These are phyloP conservation scores for Emergomyces africanus DNA, from an alignment of 2,329 filamentous ascomycete species.

Conservation along the genomic window DNA sequence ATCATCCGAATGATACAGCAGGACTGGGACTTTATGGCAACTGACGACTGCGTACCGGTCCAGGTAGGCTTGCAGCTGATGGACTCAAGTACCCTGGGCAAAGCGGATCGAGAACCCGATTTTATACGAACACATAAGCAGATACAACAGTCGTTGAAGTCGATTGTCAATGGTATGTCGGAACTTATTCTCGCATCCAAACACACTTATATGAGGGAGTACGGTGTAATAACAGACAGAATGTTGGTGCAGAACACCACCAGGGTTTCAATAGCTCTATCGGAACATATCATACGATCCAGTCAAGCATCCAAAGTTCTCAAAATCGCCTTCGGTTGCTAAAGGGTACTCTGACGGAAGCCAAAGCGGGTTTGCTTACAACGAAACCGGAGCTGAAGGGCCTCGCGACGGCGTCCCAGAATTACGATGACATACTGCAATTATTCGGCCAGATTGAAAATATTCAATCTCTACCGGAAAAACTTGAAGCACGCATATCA, in stretches of 20 bases:
- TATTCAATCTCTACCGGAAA: slow-evolving; percentile 76
- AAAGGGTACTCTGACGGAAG: slow-evolving; percentile 67
- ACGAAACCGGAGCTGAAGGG: slow-evolving; percentile 87
- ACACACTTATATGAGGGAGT: neutral
- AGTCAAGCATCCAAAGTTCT: slow-evolving; percentile 78
- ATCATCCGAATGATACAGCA: slow-evolving; percentile 71
- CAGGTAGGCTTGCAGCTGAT: slow-evolving; percentile 91
- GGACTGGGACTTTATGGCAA: slow-evolving; percentile 87
- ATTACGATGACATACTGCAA: slow-evolving; percentile 81
- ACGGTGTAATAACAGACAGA: neutral
- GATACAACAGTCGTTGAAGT: slow-evolving; percentile 84
- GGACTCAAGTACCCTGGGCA: slow-evolving; percentile 83
- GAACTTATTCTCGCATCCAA: neutral
- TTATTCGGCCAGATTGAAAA: slow-evolving; percentile 76
- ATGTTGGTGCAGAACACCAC: slow-evolving; percentile 57
- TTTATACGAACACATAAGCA: slow-evolving; percentile 76
- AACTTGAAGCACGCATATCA: slow-evolving; percentile 84
- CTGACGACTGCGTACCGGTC: slow-evolving; percentile 78
- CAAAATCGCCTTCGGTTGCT: slow-evolving; percentile 73
- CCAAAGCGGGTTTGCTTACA: slow-evolving; percentile 68
- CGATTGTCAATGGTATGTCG: slow-evolving; percentile 66
- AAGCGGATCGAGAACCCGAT: slow-evolving; percentile 73
- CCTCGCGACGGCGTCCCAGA: slow-evolving; percentile 73
- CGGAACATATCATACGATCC: slow-evolving; percentile 97
- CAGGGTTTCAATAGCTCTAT: slow-evolving; percentile 99